Base-by-base conservation (phyloP, 1,284 basidiomycete species). In the Fomitopsis palustris region DNA sequence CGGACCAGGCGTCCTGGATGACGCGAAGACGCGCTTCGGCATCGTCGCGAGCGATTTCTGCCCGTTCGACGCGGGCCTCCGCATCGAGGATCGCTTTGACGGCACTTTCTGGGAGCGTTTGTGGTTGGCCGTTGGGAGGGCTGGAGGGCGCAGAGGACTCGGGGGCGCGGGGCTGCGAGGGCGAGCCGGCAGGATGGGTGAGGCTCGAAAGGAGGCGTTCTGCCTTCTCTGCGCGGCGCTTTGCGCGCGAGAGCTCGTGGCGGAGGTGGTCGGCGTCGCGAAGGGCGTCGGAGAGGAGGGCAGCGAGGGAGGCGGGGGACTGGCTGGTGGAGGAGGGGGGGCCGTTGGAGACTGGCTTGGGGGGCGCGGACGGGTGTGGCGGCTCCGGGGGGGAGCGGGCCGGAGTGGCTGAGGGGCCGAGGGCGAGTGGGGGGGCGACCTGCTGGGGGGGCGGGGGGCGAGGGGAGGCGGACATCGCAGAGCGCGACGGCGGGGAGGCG, bases 21-120 rank as follows among this genome's bases (percentile, higher is more conserved):
- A 77, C 70, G 58, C 78, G 74, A 62, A 81, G 69, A 8, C 81
- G 77, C 2, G 81, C 77, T 31, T 83, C 79, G 8, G 82, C 79
- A 3, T 87, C 85, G 62, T 86, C 86, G 54, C 82, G 76, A 5
- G 78, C 79, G 27, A 72, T 67, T 69, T 88, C 83, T 12, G 81
- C 80, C 55, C 73, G 73, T 31, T 77, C 74, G 14, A 78, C 73
- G 55, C 81, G 81, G 35, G 76, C 74, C 61, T 87, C 83, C 59
- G 74, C 79, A 2, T 85, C 81, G 49, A 68, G 65, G 71, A 73
- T 75, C 65, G 69, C 67, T 57, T 75, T 74, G 27, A 75, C 67
- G 41, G 77, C 69, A 29, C 60, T 56, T 25, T 74, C 69, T 56
- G 74, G 66, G 60, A 70, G 57, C 17, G 59, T 54, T 12, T 38